phyloP scores from a whole-genome alignment of 495 filamentous ascomycete genomes.

The Lasiosphaeris hirsuta region DNA sequence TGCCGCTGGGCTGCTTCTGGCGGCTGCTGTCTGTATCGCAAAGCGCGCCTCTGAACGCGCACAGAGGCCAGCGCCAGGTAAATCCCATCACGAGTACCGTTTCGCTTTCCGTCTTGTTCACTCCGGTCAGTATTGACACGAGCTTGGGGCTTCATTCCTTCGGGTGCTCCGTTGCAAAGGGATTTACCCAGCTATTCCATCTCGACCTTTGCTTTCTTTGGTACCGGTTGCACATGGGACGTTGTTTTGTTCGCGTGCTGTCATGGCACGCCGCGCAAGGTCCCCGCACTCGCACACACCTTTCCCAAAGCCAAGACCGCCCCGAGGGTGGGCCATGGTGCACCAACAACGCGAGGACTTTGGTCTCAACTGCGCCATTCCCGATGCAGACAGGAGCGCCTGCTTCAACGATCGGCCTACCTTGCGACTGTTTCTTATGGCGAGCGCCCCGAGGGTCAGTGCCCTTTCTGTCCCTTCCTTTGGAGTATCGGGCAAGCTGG shows the following conservation, averaged over 20 bases:
- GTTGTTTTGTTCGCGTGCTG: background rate
- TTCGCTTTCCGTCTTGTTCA: background rate
- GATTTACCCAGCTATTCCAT: constrained; percentile 7
- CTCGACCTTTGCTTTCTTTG: background rate
- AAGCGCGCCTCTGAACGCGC: no score
- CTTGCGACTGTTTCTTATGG: constrained; percentile 17
- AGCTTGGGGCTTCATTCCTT: background rate
- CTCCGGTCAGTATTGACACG: background rate
- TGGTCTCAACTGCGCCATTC: constrained; percentile 16
- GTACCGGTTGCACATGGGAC: constrained; percentile 9
- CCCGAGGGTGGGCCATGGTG: constrained; percentile 3
- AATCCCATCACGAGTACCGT: no score
- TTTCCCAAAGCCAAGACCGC: background rate
- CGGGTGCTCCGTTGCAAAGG: background rate
- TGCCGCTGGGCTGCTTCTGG: no score
- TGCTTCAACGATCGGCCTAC: constrained; percentile 24
- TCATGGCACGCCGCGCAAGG: background rate
- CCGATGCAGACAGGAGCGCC: constrained; percentile 26
- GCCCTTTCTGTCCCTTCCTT: constrained; percentile 15
- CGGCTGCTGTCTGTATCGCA: no score
- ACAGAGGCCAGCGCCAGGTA: no score
- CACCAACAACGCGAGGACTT: constrained; percentile 15
- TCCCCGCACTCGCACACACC: constrained; percentile 2
- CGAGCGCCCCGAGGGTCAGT: constrained; percentile 18
- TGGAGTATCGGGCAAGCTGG: background rate